A percentile compares a stretch with the other conserved stretches of the same genome.
These are phyloP conservation scores for Saccharomycopsis phalli DNA, from an alignment of 1,139 yeast genomes.

Conservation along the genomic window DNA sequence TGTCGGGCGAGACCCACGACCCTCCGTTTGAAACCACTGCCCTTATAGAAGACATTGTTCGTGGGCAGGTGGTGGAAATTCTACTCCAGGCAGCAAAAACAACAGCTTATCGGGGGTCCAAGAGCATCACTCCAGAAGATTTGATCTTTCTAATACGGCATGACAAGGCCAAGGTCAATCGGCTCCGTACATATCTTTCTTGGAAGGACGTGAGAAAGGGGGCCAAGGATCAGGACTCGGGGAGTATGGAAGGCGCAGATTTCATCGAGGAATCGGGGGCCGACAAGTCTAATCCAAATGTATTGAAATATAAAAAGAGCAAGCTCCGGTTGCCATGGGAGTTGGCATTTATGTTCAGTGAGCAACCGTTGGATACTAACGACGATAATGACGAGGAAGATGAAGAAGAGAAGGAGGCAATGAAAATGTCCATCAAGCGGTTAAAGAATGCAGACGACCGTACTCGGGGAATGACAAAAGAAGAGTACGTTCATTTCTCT, in stretches of 20 bases:
- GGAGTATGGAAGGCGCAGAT: constrained; percentile 53
- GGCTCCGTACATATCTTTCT: constrained; percentile 80
- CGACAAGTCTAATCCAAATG: constrained; percentile 34
- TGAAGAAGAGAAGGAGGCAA: constrained; percentile 85
- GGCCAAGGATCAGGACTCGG: constrained; percentile 91
- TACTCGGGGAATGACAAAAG: constrained; percentile 87
- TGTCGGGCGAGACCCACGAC: constrained; percentile 88
- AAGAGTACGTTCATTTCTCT: constrained; percentile 97
- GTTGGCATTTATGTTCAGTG: constrained; percentile 83
- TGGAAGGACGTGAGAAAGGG: constrained; percentile 98
- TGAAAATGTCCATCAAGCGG: constrained; percentile 76
- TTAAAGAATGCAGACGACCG: constrained; percentile 91
- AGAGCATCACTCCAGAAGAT: constrained; percentile 85
- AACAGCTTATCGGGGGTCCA: constrained; percentile 74
- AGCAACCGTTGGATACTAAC: constrained; percentile 80
- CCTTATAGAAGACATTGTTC: constrained; percentile 85
- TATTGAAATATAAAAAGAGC: constrained; percentile 65
- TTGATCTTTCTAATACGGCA: constrained; percentile 86
- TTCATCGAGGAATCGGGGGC: constrained; percentile 40
- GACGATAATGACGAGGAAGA: constrained; percentile 74
- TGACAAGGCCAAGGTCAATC: constrained; percentile 88
- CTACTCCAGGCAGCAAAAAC: constrained; percentile 71
- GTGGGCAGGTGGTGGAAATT: constrained; percentile 90
- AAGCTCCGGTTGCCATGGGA: constrained; percentile 94
- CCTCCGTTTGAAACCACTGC: constrained; percentile 90